Base-by-base conservation (phyloP, 1,284 basidiomycete genomes). In the Lentinus polychrous region DNA sequence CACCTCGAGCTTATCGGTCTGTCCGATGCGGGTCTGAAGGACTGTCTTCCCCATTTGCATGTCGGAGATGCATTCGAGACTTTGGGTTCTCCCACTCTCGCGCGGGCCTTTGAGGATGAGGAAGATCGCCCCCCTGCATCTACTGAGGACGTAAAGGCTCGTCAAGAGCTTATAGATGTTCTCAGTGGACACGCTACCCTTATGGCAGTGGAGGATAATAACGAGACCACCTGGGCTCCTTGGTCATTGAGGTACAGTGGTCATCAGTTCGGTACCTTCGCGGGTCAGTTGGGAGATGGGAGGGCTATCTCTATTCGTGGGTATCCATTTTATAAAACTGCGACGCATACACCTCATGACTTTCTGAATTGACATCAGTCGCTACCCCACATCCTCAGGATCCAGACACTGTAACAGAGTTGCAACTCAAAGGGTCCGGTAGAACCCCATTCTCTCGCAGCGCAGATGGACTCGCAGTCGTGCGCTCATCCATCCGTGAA, bases 221-320 rank as follows among this genome's bases (percentile, higher is more conserved):
- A 63, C 17, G 65, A 70, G 6, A 57, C 64, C 2, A 72, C 73
- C 2, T 94, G 92, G 60, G 87, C 86, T 1, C 91, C 94, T 0
- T 96, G 91, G 90, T 83, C 88, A 7, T 73, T 92, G 24, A 75
- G 92, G 24, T 97, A 96, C 62, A 85, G 82, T 56, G 90, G 91
- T 0, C 91, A 94, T 63, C 94, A 98, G 63, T 98, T 98, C 60
- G 95, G 94, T 1, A 68, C 63, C 3, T 98, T 89, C 86, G 95
- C 95, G 1, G 93, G 94, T n/a, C 95, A 98, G 66, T 76, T 99
- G 2, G 95, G 95, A 8, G 95, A 99, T 60, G 95, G 95, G 0
- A 79, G 95, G 12, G 95, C 95, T 0, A 88, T 94, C 24, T 90
- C 90, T 8, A 77, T 99, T 45, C 65, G 89, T 89, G 56, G 61